Conservation (phyloP, 352 stramenopile species). For the Pythium biforme region DNA sequence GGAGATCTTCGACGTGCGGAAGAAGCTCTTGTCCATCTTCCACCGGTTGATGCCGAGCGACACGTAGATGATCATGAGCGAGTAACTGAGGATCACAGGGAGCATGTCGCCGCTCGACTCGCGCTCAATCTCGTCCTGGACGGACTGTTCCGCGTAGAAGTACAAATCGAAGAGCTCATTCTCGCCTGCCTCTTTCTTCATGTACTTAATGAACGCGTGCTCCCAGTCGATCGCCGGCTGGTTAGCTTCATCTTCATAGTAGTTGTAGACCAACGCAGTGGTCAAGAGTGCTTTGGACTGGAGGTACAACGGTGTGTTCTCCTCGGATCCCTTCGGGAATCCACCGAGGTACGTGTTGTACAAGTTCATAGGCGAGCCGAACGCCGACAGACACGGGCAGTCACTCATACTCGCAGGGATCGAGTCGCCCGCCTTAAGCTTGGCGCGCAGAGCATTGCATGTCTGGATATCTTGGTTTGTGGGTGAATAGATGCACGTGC, state of each 20-base stretch:
- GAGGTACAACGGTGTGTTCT: conserved; percentile 35
- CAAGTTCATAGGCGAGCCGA: conserved; percentile 55
- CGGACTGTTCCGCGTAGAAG: conserved; percentile 60
- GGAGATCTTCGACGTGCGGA: conserved; percentile 64
- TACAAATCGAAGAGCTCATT: conserved; percentile 66
- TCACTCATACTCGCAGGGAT: conserved; percentile 58
- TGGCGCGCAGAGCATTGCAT: conserved; percentile 37
- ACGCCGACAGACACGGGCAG: conserved; percentile 63
- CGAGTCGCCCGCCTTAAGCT: conserved; percentile 29
- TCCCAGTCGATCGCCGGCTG: conserved; percentile 62
- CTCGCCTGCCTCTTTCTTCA: conserved; percentile 45
- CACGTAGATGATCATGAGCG: conserved; percentile 71
- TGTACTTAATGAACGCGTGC: conserved; percentile 51
- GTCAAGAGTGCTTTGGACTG: conserved; percentile 47
- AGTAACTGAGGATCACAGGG: conserved; percentile 49
- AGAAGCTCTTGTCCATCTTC: conserved; percentile 45
- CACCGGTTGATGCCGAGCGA: conserved; percentile 66
- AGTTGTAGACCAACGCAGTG: conserved; percentile 51
- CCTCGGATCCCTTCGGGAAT: conserved; percentile 26
- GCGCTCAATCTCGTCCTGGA: conserved; percentile 56
- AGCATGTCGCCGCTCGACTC: conserved; percentile 50
- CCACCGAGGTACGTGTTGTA: conserved; percentile 58
- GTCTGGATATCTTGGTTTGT: conserved; percentile 41
- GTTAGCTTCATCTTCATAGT: conserved; percentile 40
- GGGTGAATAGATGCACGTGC: conserved; percentile 44